Base-by-base conservation (phyloP, 139 green algal species). In the Eudorina sp. region DNA sequence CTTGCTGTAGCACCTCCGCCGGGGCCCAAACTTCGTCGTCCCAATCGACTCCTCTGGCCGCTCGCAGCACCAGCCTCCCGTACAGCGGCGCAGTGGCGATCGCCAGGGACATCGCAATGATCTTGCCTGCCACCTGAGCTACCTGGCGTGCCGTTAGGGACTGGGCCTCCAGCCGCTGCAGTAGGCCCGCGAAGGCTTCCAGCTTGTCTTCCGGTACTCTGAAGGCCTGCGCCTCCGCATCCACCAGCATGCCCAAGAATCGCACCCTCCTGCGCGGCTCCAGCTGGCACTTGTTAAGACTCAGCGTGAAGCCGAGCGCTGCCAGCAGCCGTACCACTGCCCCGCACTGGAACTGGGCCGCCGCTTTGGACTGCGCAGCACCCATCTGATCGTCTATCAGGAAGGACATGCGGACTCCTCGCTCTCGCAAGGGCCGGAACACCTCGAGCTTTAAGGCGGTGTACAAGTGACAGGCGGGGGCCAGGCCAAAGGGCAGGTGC, bases 321-420 rank as follows among this genome's bases (percentile, higher is more conserved):
- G 46, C 29, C n/a, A 80, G 40, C 6, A 88, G 5, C 27, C 9
- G 11, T 29, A 88, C 43, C 21, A 88, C n/a, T 3, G 41, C 0
- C 3, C 81, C 41, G 81, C 81, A 88, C 81, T 80, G 81, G 46
- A 60, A 88, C n/a, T 80, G 27, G 27, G 62, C 81, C 8, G 21
- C 21, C 25, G 2, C 23, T 8, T 18, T 7, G 14, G 43, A 9
- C 2, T 31, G 1, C 1, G 62, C 82, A 6, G 62, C 66, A 1
- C 31, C 62, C 64, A 79, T 16, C 13, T 74, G 58, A 43, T 88
- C 82, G 34, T 88, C 82, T 43, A 88, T 80, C 0, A 80, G 64
- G 82, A 45, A 79, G 0, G 43, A 27, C 43, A 88, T 40, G 34
- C 27, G 53, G 31, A 66, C 43, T 0, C 62, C 82, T 2, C 18